phyloP scores from a whole-genome alignment of 202 grass and related monocot species.

The Carex sylvatica region DNA sequence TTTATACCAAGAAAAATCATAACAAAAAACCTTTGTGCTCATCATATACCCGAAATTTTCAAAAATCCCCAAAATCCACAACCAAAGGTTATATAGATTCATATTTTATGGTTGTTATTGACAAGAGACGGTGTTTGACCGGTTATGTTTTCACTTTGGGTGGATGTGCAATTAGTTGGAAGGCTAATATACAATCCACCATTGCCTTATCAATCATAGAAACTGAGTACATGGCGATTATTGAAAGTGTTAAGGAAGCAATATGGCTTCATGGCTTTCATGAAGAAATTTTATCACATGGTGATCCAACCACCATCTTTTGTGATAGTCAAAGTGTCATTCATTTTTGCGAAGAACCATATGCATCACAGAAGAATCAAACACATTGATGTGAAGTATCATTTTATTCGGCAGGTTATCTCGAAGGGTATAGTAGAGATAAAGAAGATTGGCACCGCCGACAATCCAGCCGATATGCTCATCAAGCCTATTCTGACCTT shows the following conservation, averaged over 20 bases:
- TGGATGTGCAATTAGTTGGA: too few relatives aligned
- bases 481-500: background rate
- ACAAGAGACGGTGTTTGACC: background rate
- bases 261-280: constrained; percentile 10
- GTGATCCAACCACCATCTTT: background rate
- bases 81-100: background rate
- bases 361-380: constrained; percentile 13
- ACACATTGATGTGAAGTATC: constrained; percentile 12
- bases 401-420: background rate
- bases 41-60: too few relatives aligned
- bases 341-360: background rate
- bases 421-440: too few relatives aligned
- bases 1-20: too few relatives aligned
- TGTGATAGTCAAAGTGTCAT: constrained; percentile 30
- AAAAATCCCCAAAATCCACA: too few relatives aligned
- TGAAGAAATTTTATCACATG: background rate
- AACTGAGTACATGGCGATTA: background rate
- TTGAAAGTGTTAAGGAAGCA: background rate
- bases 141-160: too few relatives aligned
- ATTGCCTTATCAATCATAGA: too few relatives aligned
- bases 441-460: background rate
- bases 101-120: background rate
- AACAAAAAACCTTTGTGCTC: too few relatives aligned
- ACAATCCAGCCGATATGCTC: too few relatives aligned
- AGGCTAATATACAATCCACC: too few relatives aligned